Evolutionary conservation across 2,329 filamentous ascomycete genomes (phyloP).

Genomic region (Zymoseptoria ardabiliae): DNA sequence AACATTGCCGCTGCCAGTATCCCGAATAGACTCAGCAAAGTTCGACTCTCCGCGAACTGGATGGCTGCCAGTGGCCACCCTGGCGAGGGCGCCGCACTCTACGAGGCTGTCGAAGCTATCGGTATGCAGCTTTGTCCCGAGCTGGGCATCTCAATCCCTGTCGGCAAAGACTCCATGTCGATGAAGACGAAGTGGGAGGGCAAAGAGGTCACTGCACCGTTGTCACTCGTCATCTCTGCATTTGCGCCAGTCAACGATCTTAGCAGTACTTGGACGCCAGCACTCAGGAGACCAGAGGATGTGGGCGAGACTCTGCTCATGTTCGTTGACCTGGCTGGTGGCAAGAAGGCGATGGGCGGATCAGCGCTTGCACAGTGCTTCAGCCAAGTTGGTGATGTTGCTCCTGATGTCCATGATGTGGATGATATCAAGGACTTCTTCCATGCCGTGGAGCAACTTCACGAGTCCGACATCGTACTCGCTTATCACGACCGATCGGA

Average conservation of each 20-base stretch:
- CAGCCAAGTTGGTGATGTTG: conserved; percentile 73
- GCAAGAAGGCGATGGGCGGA: conserved; percentile 75
- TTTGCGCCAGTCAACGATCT: conserved; percentile 80
- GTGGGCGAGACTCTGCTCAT: conserved; percentile 83
- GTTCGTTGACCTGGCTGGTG: conserved; percentile 82
- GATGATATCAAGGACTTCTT: conserved; percentile 83
- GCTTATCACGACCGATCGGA: conserved; percentile 95
- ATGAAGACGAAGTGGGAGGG: conserved; percentile 96
- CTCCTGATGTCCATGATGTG: conserved; percentile 76
- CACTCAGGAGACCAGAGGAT: conserved; percentile 73
- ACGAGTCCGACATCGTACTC: conserved; percentile 65
- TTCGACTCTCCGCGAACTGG: conserved; percentile 94
- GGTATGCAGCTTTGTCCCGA: conserved; percentile 86
- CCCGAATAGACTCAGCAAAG: conserved; percentile 64
- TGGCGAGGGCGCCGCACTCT: conserved; percentile 85
- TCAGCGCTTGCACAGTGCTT: conserved; percentile 88
- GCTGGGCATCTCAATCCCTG: conserved; percentile 87
- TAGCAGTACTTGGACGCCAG: conserved; percentile 86
- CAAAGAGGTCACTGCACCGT: conserved; percentile 84
- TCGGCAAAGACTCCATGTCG: conserved; percentile 96
- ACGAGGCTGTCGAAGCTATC: conserved; percentile 88
- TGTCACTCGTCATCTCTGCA: conserved; percentile 85
- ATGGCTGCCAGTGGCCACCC: conserved; percentile 95
- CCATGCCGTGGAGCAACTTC: conserved; percentile 67
- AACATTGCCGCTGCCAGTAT: conserved; percentile 80